Percentiles rank a stretch among this genome's conserved stretches.
phyloP scores from a whole-genome alignment of 805 yeast genomes.

The Wickerhamia fluorescens region DNA sequence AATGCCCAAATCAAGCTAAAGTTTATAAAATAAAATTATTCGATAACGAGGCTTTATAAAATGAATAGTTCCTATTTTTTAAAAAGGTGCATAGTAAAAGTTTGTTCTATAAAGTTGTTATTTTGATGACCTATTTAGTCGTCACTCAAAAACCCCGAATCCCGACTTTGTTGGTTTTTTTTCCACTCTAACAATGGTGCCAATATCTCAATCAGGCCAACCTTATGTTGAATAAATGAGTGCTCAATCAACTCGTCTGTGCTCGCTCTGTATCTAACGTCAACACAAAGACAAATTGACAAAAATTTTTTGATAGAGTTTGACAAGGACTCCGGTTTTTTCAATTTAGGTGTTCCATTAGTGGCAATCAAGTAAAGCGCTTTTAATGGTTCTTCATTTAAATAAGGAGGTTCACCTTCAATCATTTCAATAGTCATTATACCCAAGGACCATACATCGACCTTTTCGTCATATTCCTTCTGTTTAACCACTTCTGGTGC shows the following conservation, averaged over 20 bases:
- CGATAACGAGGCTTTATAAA: too few relatives aligned
- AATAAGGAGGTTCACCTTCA: slow-evolving; percentile 79
- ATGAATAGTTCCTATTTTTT: too few relatives aligned
- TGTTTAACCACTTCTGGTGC: slow-evolving; percentile 82
- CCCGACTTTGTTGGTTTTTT: too few relatives aligned
- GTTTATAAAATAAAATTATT: too few relatives aligned
- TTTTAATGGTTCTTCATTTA: slow-evolving; percentile 71
- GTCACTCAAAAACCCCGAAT: too few relatives aligned
- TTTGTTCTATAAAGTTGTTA: too few relatives aligned
- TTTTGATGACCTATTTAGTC: too few relatives aligned
- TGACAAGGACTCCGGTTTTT: slow-evolving; percentile 61
- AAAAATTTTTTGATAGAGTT: slow-evolving; percentile 77
- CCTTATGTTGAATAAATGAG: slow-evolving; percentile 53
- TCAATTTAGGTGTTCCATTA: slow-evolving; percentile 73
- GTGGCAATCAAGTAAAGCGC: slow-evolving; percentile 74
- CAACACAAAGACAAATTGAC: slow-evolving; percentile 89
- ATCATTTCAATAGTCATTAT: slow-evolving; percentile 86
- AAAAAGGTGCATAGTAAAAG: too few relatives aligned
- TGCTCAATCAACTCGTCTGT: slow-evolving; percentile 84
- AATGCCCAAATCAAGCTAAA: slow-evolving; percentile 39
- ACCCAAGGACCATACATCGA: slow-evolving; percentile 78
- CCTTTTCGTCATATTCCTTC: slow-evolving; percentile 75
- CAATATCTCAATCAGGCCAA: slow-evolving; percentile 54
- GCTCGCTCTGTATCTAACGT: slow-evolving; percentile 83
- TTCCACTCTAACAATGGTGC: slow-evolving; percentile 52